Evolutionary conservation across 768 basidiomycete genomes (phyloP).

Genomic region (Tulasnella calospora): DNA sequence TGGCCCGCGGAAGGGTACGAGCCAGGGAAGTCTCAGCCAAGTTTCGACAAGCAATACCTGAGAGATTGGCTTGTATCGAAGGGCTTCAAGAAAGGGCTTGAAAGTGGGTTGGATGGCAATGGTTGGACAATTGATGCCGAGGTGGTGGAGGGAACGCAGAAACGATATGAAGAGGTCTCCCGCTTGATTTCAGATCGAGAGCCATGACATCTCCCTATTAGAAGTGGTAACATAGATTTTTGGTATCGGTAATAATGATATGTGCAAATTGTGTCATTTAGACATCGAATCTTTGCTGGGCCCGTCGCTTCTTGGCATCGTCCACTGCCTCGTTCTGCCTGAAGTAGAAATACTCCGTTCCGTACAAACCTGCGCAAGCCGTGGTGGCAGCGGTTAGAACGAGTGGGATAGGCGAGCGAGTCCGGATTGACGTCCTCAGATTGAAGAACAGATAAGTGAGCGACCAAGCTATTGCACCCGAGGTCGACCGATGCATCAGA

Average conservation of each 20-base stretch:
- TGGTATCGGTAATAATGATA: not conserved
- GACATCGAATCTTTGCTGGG: not conserved
- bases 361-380: conserved; percentile 32
- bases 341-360: conserved; percentile 29
- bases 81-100: conserved; percentile 76
- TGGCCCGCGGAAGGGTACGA: conserved; percentile 78
- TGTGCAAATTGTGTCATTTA: not conserved
- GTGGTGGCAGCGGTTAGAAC: conserved; percentile 36
- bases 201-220: not conserved
- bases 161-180: conserved; percentile 70
- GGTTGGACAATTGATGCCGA: conserved; percentile 76
- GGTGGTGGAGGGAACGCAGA: conserved; percentile 70
- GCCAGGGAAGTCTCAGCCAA: conserved; percentile 71
- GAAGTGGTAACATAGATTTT: not conserved
- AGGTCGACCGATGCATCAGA: not conserved
- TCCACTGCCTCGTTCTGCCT: not conserved
- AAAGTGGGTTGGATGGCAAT: conserved; percentile 61
- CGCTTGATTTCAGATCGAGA: conserved; percentile 1
- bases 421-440: conserved; percentile 36
- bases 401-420: conserved; percentile 38
- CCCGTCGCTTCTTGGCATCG: not conserved
- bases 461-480: conserved; percentile 41
- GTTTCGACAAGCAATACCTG: conserved; percentile 96
- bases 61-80: conserved; percentile 76
- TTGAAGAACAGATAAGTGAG: conserved; percentile 45